Conservation (phyloP, 169 alveolate genomes). For the Sarcocystis neurona region DNA sequence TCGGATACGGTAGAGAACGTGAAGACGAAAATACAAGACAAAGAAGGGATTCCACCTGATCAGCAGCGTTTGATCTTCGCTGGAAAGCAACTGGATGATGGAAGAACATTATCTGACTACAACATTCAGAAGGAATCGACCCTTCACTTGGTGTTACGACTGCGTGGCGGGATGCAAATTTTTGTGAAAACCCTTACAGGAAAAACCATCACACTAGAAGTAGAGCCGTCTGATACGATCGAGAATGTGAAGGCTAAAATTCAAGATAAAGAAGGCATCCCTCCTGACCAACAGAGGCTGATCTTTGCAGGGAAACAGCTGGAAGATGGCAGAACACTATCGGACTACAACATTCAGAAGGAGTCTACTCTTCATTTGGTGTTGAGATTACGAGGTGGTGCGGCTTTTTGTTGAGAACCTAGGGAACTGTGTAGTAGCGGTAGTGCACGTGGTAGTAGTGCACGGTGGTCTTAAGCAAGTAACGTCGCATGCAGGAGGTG, state of each 20-base stretch:
- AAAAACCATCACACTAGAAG: conserved; percentile 94
- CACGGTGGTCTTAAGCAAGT: no score
- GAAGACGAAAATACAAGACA: conserved; percentile 75
- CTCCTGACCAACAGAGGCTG: conserved; percentile 99
- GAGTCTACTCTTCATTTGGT: conserved; percentile 75
- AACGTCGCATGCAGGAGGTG: no score
- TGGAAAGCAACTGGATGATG: conserved; percentile 99
- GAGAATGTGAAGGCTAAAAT: conserved; percentile 83
- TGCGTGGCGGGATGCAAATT: no score
- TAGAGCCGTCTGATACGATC: conserved; percentile 96
- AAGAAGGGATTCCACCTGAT: conserved; percentile 95
- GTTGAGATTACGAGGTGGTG: no score
- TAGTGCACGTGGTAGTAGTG: no score
- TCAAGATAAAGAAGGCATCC: conserved; percentile 84
- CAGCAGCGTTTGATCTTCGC: conserved; percentile 99
- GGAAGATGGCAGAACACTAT: conserved; percentile 97
- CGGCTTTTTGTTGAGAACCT: no score
- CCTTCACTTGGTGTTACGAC: conserved; percentile 73
- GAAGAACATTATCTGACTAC: conserved; percentile 98
- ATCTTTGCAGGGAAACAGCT: conserved; percentile 99
- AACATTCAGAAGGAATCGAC: conserved; percentile 93
- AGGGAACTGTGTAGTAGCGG: no score
- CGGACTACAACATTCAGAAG: conserved; percentile 97
- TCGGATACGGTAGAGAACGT: conserved; percentile 97
- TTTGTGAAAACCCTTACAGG: conserved; percentile 97